Evolutionary conservation across 2,329 filamentous ascomycete species (phyloP), one percentile per base, ranked within the genome.

Genomic region (Magnaporthales sp.): DNA sequence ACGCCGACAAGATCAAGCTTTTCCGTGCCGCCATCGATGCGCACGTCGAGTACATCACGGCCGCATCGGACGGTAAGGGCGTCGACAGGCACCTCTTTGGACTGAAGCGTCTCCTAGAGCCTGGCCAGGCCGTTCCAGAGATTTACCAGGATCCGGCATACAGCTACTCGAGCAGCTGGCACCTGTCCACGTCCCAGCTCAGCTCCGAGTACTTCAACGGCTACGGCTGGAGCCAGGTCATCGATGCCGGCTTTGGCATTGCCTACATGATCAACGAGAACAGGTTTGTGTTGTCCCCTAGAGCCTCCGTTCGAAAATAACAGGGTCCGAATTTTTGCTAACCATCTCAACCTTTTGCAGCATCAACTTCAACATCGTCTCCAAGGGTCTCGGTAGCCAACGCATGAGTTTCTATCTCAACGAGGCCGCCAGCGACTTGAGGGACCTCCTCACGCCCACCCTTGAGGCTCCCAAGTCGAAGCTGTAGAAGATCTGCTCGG

Each of bases 251-350:
- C 31, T 99, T 95, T 80, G 95, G 95, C 70, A 96, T 99, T 75
- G 95, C 95, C 54, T 99, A 99, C 78, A 99, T 99, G 95, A 98
- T 99, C 78, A 99, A 99, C 77, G 94, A 98, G 84, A 96, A 97
- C 79, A 93, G 88, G 90, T 92, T 76, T 78, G 82, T 56, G 13
- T 24, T 58, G 27, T 51, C 24, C 24, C n/a, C n/a, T 29, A 29
- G 4, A 60, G 4, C 15, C 22, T 3, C 10, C 26, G 22, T 60
- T 11, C 13, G 22, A 19, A n/a, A 3, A 8, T 46, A 7, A 13
- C 26, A 63, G 10, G 15, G n/a, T 38, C 13, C 5, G 15, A 11
- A 19, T 10, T 19, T 11, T 31, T 60, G 4, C 29, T 7, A 27
- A 29, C 31, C 2, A 27, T 67, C 27, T 31, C 46, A 62, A n/a